Evolutionary conservation across 2,329 filamentous ascomycete genomes (phyloP).

Genomic region (Colletotrichum coccodes): DNA sequence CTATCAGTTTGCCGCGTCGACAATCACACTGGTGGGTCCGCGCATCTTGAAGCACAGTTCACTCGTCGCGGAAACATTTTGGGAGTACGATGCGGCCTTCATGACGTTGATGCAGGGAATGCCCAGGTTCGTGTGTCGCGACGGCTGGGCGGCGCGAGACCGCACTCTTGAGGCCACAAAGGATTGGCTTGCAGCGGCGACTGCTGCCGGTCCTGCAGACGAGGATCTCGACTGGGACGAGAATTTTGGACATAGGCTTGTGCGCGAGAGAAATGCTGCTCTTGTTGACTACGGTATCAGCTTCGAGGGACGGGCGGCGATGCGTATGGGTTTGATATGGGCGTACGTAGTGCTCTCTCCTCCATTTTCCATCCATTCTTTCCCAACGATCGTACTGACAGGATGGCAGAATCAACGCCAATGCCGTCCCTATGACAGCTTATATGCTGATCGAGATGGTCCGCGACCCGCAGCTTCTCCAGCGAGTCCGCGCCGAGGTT

Average conservation of each 20-base stretch:
- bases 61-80: constrained; percentile 35
- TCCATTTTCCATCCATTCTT: not conserved
- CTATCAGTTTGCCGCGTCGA: constrained; percentile 38
- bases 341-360: constrained; percentile 15
- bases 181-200: constrained; percentile 32
- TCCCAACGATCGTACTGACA: not conserved
- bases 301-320: constrained; percentile 36
- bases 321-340: constrained; percentile 39
- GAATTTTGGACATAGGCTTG: constrained; percentile 37
- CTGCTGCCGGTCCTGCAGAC: constrained; percentile 22
- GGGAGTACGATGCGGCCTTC: constrained; percentile 37
- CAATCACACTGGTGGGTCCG: constrained; percentile 35
- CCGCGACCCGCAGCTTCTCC: constrained; percentile 33
- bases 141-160: constrained; percentile 36
- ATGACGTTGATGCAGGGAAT: constrained; percentile 37
- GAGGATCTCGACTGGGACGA: constrained; percentile 34
- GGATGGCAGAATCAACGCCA: constrained; percentile 35
- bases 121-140: constrained; percentile 35
- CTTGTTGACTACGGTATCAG: constrained; percentile 38
- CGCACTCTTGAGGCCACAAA: constrained; percentile 34
- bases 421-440: constrained; percentile 38
- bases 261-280: constrained; percentile 36
- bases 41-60: constrained; percentile 32
- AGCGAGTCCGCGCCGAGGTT: constrained; percentile 32
- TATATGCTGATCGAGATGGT: constrained; percentile 38